Evolutionary conservation across 2,329 filamentous ascomycete species (phyloP).

Genomic region (Lasiodiplodia citricola): DNA sequence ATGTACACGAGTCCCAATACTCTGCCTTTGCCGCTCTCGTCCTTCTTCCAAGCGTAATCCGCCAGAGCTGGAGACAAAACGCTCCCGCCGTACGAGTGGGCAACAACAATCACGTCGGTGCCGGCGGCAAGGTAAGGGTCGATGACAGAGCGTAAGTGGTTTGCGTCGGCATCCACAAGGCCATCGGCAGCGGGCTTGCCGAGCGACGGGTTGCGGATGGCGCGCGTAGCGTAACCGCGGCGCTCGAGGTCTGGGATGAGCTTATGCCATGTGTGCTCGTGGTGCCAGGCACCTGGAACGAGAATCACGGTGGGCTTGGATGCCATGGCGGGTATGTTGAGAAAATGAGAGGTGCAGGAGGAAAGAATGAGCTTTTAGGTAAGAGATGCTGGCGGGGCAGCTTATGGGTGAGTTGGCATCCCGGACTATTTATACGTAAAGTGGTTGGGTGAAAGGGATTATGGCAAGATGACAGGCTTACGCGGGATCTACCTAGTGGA

Average conservation of each 20-base stretch:
- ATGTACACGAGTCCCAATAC: constrained; percentile 19
- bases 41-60: background rate
- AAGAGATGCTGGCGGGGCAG: background rate
- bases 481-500: background rate
- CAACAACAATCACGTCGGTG: constrained; percentile 36
- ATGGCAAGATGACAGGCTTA: background rate
- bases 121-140: constrained; percentile 28
- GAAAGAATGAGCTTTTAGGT: background rate
- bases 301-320: constrained; percentile 29
- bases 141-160: constrained; percentile 30
- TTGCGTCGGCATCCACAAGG: constrained; percentile 32
- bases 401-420: background rate
- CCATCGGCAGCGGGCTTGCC: constrained; percentile 27
- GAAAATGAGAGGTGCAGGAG: background rate
- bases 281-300: constrained; percentile 36
- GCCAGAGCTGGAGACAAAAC: constrained; percentile 30
- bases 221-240: constrained; percentile 29
- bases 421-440: background rate
- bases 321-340: background rate
- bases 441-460: background rate
- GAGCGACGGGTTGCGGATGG: constrained; percentile 34
- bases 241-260: constrained; percentile 30
- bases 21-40: background rate
- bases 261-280: constrained; percentile 31
- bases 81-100: constrained; percentile 38